These are phyloP conservation scores for Hibiscus mutabilis DNA, from an alignment of 345 rosid genomes.

Conservation along the genomic window DNA sequence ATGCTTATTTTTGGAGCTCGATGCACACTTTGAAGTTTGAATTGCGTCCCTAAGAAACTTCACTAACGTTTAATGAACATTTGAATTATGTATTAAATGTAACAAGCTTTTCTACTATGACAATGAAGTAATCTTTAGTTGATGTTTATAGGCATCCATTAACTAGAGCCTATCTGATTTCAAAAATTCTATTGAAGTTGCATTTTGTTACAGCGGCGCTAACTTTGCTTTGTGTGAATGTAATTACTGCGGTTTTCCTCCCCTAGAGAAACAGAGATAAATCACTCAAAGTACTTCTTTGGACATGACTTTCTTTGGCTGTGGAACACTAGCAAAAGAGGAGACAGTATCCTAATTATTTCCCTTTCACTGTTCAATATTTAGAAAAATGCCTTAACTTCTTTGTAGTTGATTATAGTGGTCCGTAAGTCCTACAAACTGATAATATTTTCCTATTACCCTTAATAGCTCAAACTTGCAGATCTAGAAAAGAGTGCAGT, in stretches of 20 bases:
- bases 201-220: neutral
- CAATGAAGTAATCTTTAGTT: neutral
- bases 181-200: neutral
- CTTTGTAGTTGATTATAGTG: neutral
- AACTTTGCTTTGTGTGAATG: conserved; percentile 34
- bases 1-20: neutral
- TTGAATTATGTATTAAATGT: too few species aligned
- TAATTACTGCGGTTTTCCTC: too few species aligned
- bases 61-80: too few species aligned
- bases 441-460: conserved; percentile 21
- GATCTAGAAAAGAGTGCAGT: conserved; percentile 63
- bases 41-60: too few species aligned
- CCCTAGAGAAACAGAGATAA: too few species aligned
- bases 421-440: neutral
- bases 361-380: conserved; percentile 1
- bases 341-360: conserved; percentile 55
- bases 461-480: conserved; percentile 49
- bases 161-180: neutral
- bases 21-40: neutral
- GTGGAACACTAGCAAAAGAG: conserved; percentile 67
- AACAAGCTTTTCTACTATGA: neutral
- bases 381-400: conserved; percentile 6
- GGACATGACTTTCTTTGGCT: conserved; percentile 79
- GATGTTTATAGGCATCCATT: neutral
- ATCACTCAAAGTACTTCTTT: too few species aligned